A percentile compares a stretch with the other conserved stretches of the same genome.
phyloP scores from a whole-genome alignment of 176 grass and related monocot species.

The Aechmea fasciata region DNA sequence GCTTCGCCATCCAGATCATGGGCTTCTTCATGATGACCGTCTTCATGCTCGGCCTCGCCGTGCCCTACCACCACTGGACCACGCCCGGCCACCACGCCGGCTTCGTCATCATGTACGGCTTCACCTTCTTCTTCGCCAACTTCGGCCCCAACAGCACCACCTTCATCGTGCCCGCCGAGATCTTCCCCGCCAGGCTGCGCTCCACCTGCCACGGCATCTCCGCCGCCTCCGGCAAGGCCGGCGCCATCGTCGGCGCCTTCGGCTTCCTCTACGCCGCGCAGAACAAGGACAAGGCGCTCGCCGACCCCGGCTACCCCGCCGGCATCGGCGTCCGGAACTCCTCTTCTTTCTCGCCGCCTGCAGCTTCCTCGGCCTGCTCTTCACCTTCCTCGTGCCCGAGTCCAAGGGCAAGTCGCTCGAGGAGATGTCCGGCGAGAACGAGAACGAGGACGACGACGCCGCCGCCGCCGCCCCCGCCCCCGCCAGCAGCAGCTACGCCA shows the following conservation, averaged over 20 bases:
- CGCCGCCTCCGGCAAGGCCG: conserved; percentile 39
- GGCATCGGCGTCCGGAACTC: conserved; percentile 41
- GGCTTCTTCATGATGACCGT: conserved; percentile 63
- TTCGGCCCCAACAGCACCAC: conserved; percentile 38
- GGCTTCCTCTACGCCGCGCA: conserved; percentile 58
- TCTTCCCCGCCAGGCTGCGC: conserved; percentile 27
- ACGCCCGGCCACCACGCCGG: conserved; percentile 36
- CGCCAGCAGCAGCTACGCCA: not conserved
- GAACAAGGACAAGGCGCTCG: conserved; percentile 20
- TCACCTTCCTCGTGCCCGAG: conserved; percentile 50
- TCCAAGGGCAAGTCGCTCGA: conserved; percentile 55
- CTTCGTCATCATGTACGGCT: conserved; percentile 54
- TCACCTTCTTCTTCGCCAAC: conserved; percentile 48
- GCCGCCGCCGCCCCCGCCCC: not conserved
- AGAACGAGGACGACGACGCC: conserved; percentile 8
- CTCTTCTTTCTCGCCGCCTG: conserved; percentile 32
- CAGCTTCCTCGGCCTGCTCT: conserved; percentile 26
- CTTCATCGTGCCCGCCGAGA: conserved; percentile 33
- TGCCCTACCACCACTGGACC: conserved; percentile 66
- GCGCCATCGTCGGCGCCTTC: conserved; percentile 44
- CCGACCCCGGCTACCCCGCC: conserved; percentile 27
- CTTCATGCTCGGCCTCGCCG: conserved; percentile 55
- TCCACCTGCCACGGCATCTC: conserved; percentile 80
- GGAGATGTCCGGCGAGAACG: conserved; percentile 46
- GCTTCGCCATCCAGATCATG: conserved; percentile 46